phyloP scores from a whole-genome alignment of 768 basidiomycete species.

The Candolleomyces aberdarensis region DNA sequence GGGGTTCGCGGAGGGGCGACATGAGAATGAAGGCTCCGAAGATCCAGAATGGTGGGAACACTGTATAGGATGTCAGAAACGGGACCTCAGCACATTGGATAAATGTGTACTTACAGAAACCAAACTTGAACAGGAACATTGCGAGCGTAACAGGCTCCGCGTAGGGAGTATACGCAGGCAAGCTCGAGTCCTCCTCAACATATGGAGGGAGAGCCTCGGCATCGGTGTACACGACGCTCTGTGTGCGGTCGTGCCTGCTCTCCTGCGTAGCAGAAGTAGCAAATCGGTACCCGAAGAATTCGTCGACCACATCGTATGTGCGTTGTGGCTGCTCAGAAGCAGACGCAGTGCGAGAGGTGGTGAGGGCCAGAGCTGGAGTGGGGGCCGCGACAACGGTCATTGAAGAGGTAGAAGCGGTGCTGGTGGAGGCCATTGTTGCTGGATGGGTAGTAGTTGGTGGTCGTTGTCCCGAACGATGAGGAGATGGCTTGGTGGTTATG shows the following conservation, averaged over 20 bases:
- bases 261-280: conserved; percentile 31
- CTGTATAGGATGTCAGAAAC: conserved; percentile 25
- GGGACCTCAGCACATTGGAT: not conserved
- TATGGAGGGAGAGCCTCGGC: conserved; percentile 37
- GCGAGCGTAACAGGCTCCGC: conserved; percentile 54
- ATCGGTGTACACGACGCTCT: conserved; percentile 26
- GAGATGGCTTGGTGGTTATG: not conserved
- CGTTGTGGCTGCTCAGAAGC: not conserved
- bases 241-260: conserved; percentile 36
- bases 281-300: conserved; percentile 34
- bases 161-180: conserved; percentile 34
- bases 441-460: not conserved
- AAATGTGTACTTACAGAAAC: conserved; percentile 46
- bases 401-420: conserved; percentile 3
- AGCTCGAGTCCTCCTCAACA: conserved; percentile 33
- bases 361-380: not conserved
- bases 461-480: not conserved
- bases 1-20: conserved; percentile 47
- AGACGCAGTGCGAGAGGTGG: not conserved
- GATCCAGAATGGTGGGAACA: conserved; percentile 63
- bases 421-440: conserved; percentile 2
- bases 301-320: conserved; percentile 6
- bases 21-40: conserved; percentile 55
- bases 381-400: not conserved
- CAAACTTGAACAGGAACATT: conserved; percentile 60